phyloP scores from a whole-genome alignment of 352 stramenopile species.

The Pythium grandisporangium region DNA sequence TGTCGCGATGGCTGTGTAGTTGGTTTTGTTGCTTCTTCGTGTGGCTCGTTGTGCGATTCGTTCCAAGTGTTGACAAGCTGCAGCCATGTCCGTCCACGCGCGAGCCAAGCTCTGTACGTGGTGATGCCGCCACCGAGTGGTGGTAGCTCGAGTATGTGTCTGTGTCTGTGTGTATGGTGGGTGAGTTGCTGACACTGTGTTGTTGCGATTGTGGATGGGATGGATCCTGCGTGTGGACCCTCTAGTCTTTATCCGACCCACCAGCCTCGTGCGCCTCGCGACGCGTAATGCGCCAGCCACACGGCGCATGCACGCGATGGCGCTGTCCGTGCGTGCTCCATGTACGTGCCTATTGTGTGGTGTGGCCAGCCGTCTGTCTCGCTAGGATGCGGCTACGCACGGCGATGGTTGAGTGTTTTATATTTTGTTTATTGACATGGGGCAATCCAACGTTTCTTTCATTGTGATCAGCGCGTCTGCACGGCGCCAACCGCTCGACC shows the following conservation, averaged over 20 bases:
- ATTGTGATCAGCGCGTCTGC: background rate
- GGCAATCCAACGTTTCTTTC: too few species aligned
- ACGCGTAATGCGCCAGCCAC: conserved; percentile 12
- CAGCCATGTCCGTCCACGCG: conserved; percentile 30
- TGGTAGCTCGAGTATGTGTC: background rate
- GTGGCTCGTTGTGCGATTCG: too few species aligned
- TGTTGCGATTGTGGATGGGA: too few species aligned
- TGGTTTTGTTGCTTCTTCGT: too few species aligned
- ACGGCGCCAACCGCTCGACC: background rate
- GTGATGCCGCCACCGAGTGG: too few species aligned
- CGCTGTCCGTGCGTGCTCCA: conserved; percentile 2
- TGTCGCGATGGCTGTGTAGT: too few species aligned
- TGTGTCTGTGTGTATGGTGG: background rate
- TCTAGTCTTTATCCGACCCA: conserved; percentile 11
- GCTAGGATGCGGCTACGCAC: background rate
- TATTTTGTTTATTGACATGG: too few species aligned
- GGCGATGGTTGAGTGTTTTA: background rate
- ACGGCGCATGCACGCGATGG: conserved; percentile 13
- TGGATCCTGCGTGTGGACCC: too few species aligned
- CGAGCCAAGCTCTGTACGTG: conserved; percentile 38
- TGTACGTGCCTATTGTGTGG: too few species aligned
- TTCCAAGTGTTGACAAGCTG: too few species aligned
- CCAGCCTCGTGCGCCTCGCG: conserved; percentile 4
- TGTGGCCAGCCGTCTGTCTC: too few species aligned
- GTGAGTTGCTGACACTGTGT: too few species aligned